A percentile compares a stretch with the other conserved stretches of the same genome.
Evolutionary conservation across 805 yeast species (phyloP).

Genomic region (Kuraishia piskuri): DNA sequence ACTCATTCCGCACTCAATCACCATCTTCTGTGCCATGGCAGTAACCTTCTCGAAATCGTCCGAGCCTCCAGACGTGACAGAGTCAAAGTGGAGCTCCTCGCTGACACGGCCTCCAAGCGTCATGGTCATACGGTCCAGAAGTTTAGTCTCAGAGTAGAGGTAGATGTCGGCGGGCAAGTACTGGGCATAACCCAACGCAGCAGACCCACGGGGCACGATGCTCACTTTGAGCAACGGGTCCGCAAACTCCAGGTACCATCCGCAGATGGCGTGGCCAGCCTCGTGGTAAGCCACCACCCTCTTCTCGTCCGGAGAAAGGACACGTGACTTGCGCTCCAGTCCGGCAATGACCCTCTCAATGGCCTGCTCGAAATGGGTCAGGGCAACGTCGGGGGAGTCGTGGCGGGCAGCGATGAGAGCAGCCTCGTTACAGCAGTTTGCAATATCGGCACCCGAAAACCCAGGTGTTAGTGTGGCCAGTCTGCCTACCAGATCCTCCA

Average conservation of each 20-base stretch:
- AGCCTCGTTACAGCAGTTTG: slow-evolving; percentile 91
- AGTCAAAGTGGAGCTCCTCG: slow-evolving; percentile 79
- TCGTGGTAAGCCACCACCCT: slow-evolving; percentile 87
- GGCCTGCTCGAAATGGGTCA: slow-evolving; percentile 81
- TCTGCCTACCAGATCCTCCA: slow-evolving; percentile 67
- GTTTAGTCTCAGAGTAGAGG: slow-evolving; percentile 66
- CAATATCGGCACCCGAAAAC: slow-evolving; percentile 93
- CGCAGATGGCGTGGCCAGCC: slow-evolving; percentile 96
- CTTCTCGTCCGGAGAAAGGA: slow-evolving; percentile 74
- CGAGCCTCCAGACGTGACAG: slow-evolving; percentile 87
- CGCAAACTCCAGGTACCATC: slow-evolving; percentile 83
- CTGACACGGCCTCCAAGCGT: slow-evolving; percentile 88
- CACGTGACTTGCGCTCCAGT: slow-evolving; percentile 76
- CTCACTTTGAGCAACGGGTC: slow-evolving; percentile 92
- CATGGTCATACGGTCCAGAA: slow-evolving; percentile 84
- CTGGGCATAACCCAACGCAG: slow-evolving; percentile 95
- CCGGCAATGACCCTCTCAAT: slow-evolving; percentile 94
- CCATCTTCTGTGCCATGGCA: slow-evolving; percentile 84
- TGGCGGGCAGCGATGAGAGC: slow-evolving; percentile 87
- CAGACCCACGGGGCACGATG: slow-evolving; percentile 90
- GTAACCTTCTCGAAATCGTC: slow-evolving; percentile 93
- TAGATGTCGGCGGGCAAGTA: slow-evolving; percentile 87
- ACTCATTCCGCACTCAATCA: slow-evolving; percentile 84
- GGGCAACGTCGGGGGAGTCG: slow-evolving; percentile 50
- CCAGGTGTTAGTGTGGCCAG: slow-evolving; percentile 92